Evolutionary conservation across 177 flowering plant genomes (phyloP).

Genomic region (Vitis hybrid): DNA sequence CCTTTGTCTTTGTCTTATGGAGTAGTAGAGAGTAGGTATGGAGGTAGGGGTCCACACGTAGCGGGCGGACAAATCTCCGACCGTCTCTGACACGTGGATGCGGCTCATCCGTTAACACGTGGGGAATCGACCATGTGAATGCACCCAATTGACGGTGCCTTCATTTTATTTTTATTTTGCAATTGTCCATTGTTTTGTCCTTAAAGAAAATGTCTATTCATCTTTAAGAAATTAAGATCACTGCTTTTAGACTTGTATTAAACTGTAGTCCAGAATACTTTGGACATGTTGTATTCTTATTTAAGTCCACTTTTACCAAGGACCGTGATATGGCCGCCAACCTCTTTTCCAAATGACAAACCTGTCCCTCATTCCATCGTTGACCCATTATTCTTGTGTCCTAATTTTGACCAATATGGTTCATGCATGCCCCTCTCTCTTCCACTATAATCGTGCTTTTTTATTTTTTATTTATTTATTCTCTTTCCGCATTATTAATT

Average conservation of each 20-base stretch:
- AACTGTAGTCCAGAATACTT: too few species aligned
- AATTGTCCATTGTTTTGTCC: background rate
- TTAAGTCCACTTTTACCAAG: too few species aligned
- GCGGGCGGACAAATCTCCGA: conserved; percentile 20
- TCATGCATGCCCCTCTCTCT: too few species aligned
- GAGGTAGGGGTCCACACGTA: background rate
- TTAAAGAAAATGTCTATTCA: background rate
- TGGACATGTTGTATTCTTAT: too few species aligned
- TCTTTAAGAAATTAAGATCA: background rate
- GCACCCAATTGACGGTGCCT: conserved; percentile 22
- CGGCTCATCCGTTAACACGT: conserved; percentile 8
- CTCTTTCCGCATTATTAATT: too few species aligned
- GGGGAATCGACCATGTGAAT: conserved; percentile 3
- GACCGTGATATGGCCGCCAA: too few species aligned
- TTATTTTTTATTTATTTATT: too few species aligned
- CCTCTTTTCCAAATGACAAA: too few species aligned
- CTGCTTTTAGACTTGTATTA: background rate
- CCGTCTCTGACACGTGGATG: conserved; percentile 17
- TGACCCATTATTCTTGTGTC: too few species aligned
- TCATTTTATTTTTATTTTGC: background rate
- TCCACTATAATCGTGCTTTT: too few species aligned
- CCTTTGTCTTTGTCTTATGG: background rate
- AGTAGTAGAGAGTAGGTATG: conserved; percentile 3
- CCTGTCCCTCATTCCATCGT: too few species aligned
- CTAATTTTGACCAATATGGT: too few species aligned